Evolutionary conservation across 495 filamentous ascomycete species (phyloP).

Genomic region (Staphylotrichum tortipilum): DNA sequence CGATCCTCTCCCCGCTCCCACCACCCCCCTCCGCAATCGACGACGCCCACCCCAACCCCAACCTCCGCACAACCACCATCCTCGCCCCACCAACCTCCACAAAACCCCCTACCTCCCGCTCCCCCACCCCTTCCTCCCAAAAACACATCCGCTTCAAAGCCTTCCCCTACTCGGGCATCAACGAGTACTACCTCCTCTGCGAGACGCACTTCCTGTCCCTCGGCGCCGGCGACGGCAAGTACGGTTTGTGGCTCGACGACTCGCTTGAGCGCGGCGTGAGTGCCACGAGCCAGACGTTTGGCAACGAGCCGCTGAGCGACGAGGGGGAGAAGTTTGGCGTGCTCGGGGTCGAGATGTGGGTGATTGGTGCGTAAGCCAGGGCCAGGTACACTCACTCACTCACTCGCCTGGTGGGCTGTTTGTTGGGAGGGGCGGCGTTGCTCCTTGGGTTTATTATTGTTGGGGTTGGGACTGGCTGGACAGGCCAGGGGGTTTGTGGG

Average conservation of each 20-base stretch:
- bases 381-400: no score
- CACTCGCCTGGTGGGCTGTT: no score
- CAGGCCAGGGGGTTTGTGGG: no score
- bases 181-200: slow-evolving; percentile 95
- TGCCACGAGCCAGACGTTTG: slow-evolving; percentile 76
- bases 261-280: slow-evolving; percentile 81
- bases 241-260: slow-evolving; percentile 87
- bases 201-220: slow-evolving; percentile 76
- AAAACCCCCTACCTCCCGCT: slow-evolving; percentile 1
- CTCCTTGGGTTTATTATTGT: background rate
- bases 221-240: slow-evolving; percentile 81
- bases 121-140: slow-evolving; percentile 2
- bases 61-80: slow-evolving; percentile 60
- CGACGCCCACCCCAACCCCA: slow-evolving; percentile 56
- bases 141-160: slow-evolving; percentile 82
- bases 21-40: slow-evolving; percentile 57
- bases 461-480: no score
- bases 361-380: slow-evolving; percentile 40
- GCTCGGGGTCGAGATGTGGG: slow-evolving; percentile 88
- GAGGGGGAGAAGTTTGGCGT: slow-evolving; percentile 90
- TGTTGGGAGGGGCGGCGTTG: no score
- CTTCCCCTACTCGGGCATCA: slow-evolving; percentile 90
- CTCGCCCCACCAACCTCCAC: slow-evolving; percentile 1
- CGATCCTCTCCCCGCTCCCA: slow-evolving; percentile 51
- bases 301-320: slow-evolving; percentile 91